These are phyloP conservation scores for Yarrowia sp. DNA, from an alignment of 805 yeast genomes.

Conservation along the genomic window DNA sequence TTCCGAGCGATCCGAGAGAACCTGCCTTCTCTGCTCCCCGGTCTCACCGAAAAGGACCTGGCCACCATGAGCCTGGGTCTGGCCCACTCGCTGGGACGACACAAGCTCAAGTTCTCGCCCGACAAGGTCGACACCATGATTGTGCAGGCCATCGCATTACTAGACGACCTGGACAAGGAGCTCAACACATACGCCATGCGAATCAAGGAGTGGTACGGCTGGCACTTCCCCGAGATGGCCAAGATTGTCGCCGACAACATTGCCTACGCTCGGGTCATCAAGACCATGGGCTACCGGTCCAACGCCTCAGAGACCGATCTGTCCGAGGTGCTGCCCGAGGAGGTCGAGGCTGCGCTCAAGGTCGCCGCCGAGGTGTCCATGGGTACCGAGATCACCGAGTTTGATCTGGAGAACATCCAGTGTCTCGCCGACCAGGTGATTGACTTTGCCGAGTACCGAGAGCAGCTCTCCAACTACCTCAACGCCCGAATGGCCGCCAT, in stretches of 20 bases:
- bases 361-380: conserved; percentile 93
- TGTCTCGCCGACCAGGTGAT: conserved; percentile 95
- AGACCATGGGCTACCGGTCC: conserved; percentile 85
- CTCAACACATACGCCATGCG: conserved; percentile 97
- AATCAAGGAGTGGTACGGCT: conserved; percentile 97
- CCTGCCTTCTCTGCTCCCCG: conserved; percentile 92
- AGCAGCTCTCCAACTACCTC: conserved; percentile 80
- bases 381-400: conserved; percentile 98
- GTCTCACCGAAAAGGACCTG: conserved; percentile 81
- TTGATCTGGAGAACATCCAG: conserved; percentile 89
- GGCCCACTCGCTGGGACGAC: conserved; percentile 98
- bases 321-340: conserved; percentile 90
- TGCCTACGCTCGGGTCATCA: conserved; percentile 63
- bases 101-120: conserved; percentile 95
- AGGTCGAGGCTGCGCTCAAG: conserved; percentile 60
- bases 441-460: conserved; percentile 88
- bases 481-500: conserved; percentile 96
- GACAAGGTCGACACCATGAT: conserved; percentile 99
- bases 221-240: conserved; percentile 98
- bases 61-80: conserved; percentile 97
- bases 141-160: conserved; percentile 96
- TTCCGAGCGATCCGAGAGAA: conserved; percentile 95
- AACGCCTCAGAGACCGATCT: conserved; percentile 84
- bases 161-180: conserved; percentile 98
- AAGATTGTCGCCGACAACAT: conserved; percentile 90